Percentiles rank a stretch among this genome's conserved stretches.
phyloP scores from a whole-genome alignment of 2,329 filamentous ascomycete genomes.

The Cadophora sp. region DNA sequence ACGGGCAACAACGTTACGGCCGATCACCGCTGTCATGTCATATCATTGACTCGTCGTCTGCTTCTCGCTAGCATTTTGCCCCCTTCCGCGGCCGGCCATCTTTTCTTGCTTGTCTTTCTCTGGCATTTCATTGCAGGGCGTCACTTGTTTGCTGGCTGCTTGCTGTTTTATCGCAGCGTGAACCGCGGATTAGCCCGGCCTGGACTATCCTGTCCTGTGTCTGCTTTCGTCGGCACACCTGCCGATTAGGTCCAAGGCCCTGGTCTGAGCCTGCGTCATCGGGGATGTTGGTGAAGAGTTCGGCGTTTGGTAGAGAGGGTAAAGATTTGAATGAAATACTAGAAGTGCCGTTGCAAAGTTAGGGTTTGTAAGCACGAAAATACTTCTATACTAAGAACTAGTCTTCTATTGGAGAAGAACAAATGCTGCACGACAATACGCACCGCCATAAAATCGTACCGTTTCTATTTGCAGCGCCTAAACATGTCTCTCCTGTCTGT shows the following conservation, averaged over 20 bases:
- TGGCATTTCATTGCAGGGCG: slow-evolving; percentile 1
- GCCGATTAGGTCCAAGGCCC: slow-evolving; percentile 12
- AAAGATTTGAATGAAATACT: neutral
- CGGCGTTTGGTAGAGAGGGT: neutral
- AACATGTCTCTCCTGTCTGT: neutral
- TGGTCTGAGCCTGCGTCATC: slow-evolving; percentile 16
- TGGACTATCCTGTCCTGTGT: neutral
- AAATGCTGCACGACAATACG: neutral
- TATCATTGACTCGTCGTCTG: slow-evolving; percentile 15
- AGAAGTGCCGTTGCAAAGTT: neutral
- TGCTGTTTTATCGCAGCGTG: slow-evolving; percentile 13
- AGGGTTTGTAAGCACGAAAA: neutral
- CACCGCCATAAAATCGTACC: neutral
- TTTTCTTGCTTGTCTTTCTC: neutral
- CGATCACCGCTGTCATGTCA: slow-evolving; percentile 17
- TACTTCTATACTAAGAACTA: neutral
- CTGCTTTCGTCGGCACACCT: slow-evolving; percentile 18
- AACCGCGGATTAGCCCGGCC: slow-evolving; percentile 12
- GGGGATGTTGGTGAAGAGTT: slow-evolving; percentile 1
- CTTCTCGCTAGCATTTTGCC: slow-evolving; percentile 3
- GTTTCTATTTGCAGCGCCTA: neutral
- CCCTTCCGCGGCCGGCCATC: neutral
- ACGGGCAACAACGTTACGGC: slow-evolving; percentile 14
- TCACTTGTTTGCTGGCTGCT: slow-evolving; percentile 8
- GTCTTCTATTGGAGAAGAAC: neutral